Evolutionary conservation across 2,329 filamentous ascomycete genomes (phyloP), one percentile per base, ranked within the genome.

Genomic region (Mycogone perniciosa): DNA sequence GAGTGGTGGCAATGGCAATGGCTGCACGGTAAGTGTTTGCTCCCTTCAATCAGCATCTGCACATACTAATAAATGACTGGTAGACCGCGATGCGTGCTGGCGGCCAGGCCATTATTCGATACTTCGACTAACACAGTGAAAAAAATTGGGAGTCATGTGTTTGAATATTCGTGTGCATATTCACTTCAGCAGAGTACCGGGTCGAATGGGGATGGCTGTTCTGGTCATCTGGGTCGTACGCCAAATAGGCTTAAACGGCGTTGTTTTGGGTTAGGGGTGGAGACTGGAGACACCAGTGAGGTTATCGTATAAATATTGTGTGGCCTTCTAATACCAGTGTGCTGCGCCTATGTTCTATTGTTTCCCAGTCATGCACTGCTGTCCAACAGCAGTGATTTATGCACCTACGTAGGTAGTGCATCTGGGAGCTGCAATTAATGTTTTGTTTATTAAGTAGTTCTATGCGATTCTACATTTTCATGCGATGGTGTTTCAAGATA

Each of bases 11-110:
- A 38, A 20, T 20, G 20, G 30, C 53, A 75, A 71, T 55, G 89
- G 89, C 54, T 95, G 89, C 81, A 95, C 89, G 46, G 89, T 93
- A 83, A 79, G 87, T 80, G 54, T 9, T 7, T 10, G 31, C 7
- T 43, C 40, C 40, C 40, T 20, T 20, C n/a, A 26, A 7, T 5
- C 31, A 13, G 29, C n/a, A 5, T 33, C 11, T 33, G 29, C 1
- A 31, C 3, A 41, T 38, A 29, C 39, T 44, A 33, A 53, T 59
- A 63, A 57, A 34, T 41, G 39, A 33, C 38, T 42, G 40, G 45
- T 49, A 80, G 76, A 75, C 74, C 31, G 67, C 66, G 35, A 62
- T 78, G 56, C 56, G 55, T n/a, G 42, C 57, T 9, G 71, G 73
- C 50, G 71, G 71, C 55, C 66, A 60, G 34, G 75, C 71, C 30